Evolutionary conservation across 1,284 basidiomycete genomes (phyloP).

Genomic region (Pseudomicrostroma phylloplanum): DNA sequence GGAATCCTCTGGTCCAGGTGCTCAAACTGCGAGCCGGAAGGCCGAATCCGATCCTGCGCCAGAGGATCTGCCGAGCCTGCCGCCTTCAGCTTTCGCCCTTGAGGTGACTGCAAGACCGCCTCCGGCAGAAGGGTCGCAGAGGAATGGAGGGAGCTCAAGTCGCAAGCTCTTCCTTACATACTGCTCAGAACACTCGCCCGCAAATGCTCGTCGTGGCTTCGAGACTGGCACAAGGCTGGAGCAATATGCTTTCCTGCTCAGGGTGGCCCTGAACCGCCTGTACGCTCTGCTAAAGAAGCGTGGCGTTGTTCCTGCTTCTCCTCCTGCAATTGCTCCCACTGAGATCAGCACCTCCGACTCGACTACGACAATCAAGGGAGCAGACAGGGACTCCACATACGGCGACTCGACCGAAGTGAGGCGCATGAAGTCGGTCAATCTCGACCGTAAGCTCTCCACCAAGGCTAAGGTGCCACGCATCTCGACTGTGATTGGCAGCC

Average conservation of each 20-base stretch:
- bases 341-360: constrained; percentile 1
- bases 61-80: constrained; percentile 23
- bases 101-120: constrained; percentile 24
- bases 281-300: constrained; percentile 85
- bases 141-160: constrained; percentile 5
- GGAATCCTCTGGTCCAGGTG: neutral
- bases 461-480: constrained; percentile 85
- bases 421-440: constrained; percentile 73
- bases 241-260: constrained; percentile 93
- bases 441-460: constrained; percentile 89
- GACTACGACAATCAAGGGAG: neutral
- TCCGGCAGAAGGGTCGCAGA: constrained; percentile 8
- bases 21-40: constrained; percentile 13
- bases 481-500: constrained; percentile 91
- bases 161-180: constrained; percentile 8
- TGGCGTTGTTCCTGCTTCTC: constrained; percentile 74
- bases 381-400: constrained; percentile 54
- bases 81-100: constrained; percentile 33
- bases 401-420: constrained; percentile 83
- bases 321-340: constrained; percentile 42
- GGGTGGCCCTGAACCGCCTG: constrained; percentile 85
- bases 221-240: constrained; percentile 86
- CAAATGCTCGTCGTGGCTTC: constrained; percentile 60
- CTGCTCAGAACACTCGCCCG: constrained; percentile 63
- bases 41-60: constrained; percentile 22